phyloP scores from a whole-genome alignment of 2,329 filamentous ascomycete species.

The Paecilomyces sp. region DNA sequence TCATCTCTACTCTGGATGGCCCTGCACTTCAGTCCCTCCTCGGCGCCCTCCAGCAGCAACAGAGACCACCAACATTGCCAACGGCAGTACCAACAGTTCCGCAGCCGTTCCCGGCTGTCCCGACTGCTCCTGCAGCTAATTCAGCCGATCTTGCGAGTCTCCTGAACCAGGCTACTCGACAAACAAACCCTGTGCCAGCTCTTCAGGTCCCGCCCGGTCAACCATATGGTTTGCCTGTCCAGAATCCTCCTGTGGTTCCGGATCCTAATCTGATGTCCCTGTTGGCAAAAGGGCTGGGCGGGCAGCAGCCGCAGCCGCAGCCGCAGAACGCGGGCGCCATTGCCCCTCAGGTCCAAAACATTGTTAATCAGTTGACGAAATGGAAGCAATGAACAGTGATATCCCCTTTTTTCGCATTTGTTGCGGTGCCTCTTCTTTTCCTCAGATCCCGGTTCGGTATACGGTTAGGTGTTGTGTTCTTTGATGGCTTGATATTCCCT shows the following conservation, averaged over 20 bases:
- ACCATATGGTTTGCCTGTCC: constrained; percentile 21
- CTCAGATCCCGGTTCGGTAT: not conserved
- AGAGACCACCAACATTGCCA: constrained; percentile 30
- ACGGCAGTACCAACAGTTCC: constrained; percentile 26
- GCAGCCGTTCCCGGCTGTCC: constrained; percentile 24
- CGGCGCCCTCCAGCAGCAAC: constrained; percentile 49
- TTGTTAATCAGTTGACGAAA: constrained; percentile 41
- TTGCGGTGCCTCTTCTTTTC: not conserved
- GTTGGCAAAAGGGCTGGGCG: constrained; percentile 29
- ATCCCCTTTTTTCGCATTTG: not conserved
- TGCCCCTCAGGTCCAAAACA: constrained; percentile 38
- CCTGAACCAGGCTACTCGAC: constrained; percentile 30
- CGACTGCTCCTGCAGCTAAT: constrained; percentile 23
- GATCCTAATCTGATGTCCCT: constrained; percentile 32
- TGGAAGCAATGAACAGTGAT: constrained; percentile 36
- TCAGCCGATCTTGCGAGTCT: constrained; percentile 35
- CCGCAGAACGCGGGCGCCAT: constrained; percentile 26
- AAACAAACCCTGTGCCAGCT: constrained; percentile 19
- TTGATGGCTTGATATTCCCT: not conserved
- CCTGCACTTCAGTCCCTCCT: constrained; percentile 64
- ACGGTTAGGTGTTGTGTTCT: not conserved
- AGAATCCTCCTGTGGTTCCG: constrained; percentile 19
- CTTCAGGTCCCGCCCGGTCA: constrained; percentile 22
- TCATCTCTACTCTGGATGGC: constrained; percentile 63
- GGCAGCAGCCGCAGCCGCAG: constrained; percentile 28